Evolutionary conservation across 441 rosid species (phyloP), one percentile per base, ranked within the genome.

Genomic region (Aquilaria agallochum): DNA sequence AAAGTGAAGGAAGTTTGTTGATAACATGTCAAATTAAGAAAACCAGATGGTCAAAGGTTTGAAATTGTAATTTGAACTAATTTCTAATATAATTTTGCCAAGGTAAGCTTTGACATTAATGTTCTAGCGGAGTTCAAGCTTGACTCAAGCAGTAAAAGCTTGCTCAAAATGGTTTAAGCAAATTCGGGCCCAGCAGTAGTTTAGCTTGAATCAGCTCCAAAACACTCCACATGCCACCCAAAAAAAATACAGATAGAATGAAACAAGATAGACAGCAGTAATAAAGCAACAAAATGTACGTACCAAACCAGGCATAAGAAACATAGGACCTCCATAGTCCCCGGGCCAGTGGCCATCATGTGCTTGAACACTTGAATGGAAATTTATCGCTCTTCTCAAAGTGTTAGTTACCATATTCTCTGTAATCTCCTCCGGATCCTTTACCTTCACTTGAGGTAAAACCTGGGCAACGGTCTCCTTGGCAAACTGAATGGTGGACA

Each of bases 251-350:
- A 20, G 30, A 11, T 60, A 32, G 14, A 31, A 12, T 14, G 53
- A 7, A 42, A 34, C 27, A 46, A 51, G 36, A 20, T 50, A 64
- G 50, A 2, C 52, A 55, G 46, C 44, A 59, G 10, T 33, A 27
- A 20, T 20, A 40, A 40, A 40, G 45, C 45, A 40, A 40, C 9
- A 10, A 40, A 40, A 40, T 40, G 63, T 59, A 67, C 84, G 59
- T 74, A 91, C 97, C 89, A 91, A 71, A 46, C 97, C 96, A 46
- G 96, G 99, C 74, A 94, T 64, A 45, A 91, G 95, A 79, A 94
- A 94, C 96, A 87, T 85, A 53, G 96, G 97, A 64, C 99, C 99
- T 30, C 97, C 99, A 76, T 89, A 94, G 77, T 94, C 99, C 14
- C 99, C 97, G 1, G 97, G 88, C 99, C 99, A 94, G 67, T 91